Evolutionary conservation across 352 stramenopile genomes (phyloP).

Genomic region (Pythium guiyangense): DNA sequence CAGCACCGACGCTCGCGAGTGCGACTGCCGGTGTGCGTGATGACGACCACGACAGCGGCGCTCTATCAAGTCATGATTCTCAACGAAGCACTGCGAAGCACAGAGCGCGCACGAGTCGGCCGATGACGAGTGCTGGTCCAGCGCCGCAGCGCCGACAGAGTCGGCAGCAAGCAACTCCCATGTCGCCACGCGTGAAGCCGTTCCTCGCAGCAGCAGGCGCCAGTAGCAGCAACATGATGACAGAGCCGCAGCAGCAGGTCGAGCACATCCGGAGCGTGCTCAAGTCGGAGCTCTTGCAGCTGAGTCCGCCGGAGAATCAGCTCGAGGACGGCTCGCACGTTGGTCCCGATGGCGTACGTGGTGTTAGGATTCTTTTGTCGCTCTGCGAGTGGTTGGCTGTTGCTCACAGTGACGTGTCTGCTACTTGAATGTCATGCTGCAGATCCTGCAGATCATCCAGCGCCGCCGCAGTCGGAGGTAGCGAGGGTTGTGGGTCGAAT

Average conservation of each 20-base stretch:
- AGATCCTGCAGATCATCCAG: constrained; percentile 65
- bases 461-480: constrained; percentile 31
- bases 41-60: constrained; percentile 1
- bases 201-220: neutral
- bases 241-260: constrained; percentile 17
- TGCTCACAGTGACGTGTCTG: neutral
- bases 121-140: constrained; percentile 9
- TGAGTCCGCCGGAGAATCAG: constrained; percentile 36
- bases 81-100: neutral
- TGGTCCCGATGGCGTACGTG: constrained; percentile 45
- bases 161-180: neutral
- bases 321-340: constrained; percentile 39
- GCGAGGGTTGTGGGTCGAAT: no score
- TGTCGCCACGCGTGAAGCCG: constrained; percentile 1
- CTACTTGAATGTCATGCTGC: neutral
- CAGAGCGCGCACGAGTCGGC: neutral
- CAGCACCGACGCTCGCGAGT: constrained; percentile 13
- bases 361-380: constrained; percentile 4
- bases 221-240: neutral
- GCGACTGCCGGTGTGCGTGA: neutral
- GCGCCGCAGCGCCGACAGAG: constrained; percentile 1
- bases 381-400: neutral
- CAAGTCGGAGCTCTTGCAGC: constrained; percentile 41
- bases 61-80: neutral
- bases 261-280: constrained; percentile 58